A percentile compares a stretch with the other conserved stretches of the same genome.
These are phyloP conservation scores for Cucumis melo DNA, from an alignment of 306 rosid genomes.

Conservation along the genomic window DNA sequence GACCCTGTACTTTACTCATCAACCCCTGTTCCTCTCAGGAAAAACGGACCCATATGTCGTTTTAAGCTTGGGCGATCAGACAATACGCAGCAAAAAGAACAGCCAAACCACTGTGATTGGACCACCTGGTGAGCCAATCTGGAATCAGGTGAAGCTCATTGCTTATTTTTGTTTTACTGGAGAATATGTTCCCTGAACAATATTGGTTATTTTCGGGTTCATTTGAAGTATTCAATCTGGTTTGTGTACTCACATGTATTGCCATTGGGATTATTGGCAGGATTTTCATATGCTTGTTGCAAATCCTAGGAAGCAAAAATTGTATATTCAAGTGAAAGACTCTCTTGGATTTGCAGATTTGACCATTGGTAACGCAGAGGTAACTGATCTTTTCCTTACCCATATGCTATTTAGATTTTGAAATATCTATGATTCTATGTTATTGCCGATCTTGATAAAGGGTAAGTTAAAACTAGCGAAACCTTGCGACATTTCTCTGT, in stretches of 20 bases:
- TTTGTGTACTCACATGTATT: constrained; percentile 1
- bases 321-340: constrained; percentile 77
- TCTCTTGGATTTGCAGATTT: constrained; percentile 69
- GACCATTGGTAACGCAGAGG: constrained; percentile 85
- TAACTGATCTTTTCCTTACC: constrained; percentile 12
- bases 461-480: not conserved
- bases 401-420: not conserved
- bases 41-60: constrained; percentile 92
- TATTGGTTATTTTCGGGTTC: not conserved
- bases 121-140: constrained; percentile 94
- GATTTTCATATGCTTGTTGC: constrained; percentile 91
- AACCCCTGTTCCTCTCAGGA: constrained; percentile 28
- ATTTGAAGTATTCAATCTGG: not conserved
- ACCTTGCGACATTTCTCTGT: not conserved
- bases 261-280: constrained; percentile 29
- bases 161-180: not conserved
- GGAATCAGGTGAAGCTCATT: constrained; percentile 81
- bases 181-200: not conserved
- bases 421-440: not conserved
- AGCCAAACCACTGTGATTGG: constrained; percentile 97
- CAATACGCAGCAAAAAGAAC: constrained; percentile 85
- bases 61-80: constrained; percentile 75
- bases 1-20: not conserved
- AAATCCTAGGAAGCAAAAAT: constrained; percentile 73
- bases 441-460: not conserved